A percentile compares a stretch with the other conserved stretches of the same genome.
phyloP scores from a whole-genome alignment of 495 filamentous ascomycete genomes.

The Xeromyces bisporus region DNA sequence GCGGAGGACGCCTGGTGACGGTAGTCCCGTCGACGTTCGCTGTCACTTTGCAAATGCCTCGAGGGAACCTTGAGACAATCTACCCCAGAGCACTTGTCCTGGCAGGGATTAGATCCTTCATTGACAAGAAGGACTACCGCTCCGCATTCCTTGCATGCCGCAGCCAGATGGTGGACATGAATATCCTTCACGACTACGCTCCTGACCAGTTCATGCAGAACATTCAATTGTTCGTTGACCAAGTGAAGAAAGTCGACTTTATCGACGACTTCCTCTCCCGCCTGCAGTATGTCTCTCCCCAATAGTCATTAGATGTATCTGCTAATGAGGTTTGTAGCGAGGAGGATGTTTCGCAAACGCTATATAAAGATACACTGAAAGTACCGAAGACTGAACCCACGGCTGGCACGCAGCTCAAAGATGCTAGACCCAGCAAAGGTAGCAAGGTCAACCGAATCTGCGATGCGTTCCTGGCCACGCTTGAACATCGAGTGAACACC shows the following conservation, averaged over 20 bases:
- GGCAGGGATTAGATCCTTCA: conserved; percentile 64
- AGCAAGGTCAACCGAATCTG: conserved; percentile 79
- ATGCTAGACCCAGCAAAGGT: conserved; percentile 9
- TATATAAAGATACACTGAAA: conserved; percentile 71
- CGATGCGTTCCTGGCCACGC: conserved; percentile 56
- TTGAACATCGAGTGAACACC: conserved; percentile 44
- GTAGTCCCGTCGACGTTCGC: conserved; percentile 77
- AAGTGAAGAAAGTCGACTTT: conserved; percentile 67
- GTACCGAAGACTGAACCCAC: conserved; percentile 17
- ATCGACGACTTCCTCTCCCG: conserved; percentile 89
- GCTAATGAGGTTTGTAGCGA: conserved; percentile 38
- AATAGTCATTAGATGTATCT: conserved; percentile 1
- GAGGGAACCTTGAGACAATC: conserved; percentile 91
- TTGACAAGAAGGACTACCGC: conserved; percentile 64
- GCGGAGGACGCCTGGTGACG: conserved; percentile 70
- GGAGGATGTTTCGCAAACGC: conserved; percentile 84
- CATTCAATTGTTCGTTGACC: conserved; percentile 63
- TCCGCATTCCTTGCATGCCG: conserved; percentile 75
- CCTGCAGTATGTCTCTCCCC: conserved; percentile 41
- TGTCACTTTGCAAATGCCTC: conserved; percentile 77
- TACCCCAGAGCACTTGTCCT: conserved; percentile 85
- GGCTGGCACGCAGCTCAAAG: conserved; percentile 1
- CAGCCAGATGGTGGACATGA: conserved; percentile 91
- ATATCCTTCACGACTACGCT: conserved; percentile 88
- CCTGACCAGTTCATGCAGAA: conserved; percentile 67